Evolutionary conservation across 2,329 filamentous ascomycete species (phyloP), one percentile per base, ranked within the genome.

Genomic region (Paecilomyces niveus): DNA sequence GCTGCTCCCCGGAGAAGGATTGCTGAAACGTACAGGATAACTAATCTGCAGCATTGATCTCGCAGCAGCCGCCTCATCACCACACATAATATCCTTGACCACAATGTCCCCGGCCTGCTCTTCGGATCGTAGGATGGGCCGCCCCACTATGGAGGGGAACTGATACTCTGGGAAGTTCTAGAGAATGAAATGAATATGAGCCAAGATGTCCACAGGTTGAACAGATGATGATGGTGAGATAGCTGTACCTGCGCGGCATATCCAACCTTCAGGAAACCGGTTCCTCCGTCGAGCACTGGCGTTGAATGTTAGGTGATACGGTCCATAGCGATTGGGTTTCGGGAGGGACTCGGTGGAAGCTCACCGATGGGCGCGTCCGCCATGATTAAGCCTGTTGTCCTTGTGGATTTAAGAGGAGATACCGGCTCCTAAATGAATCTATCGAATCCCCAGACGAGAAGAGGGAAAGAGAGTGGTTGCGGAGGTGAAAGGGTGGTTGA

Each of bases 61-160:
- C 65, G 94, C 93, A 57, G 92, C 92, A 15, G 94, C 92, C 54
- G 94, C 94, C 80, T 99, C 93, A 79, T 99, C 94, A 74, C 94
- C 94, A 79, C 93, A 97, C 94, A 99, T 99, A 74, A 99, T 97
- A 80, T 99, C 94, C 84, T 97, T 97, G 77, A 92, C 85, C 66
- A 87, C 80, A 63, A 88, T 83, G 69, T 87, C 84, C 62, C 82
- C 79, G 85, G 89, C 77, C 84, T 87, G 80, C 78, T 99, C 94
- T 82, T 99, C 94, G 62, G 92, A 92, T 78, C 94, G 91, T 71
- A 99, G 85, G 77, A 99, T 99, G 55, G 94, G 94, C 68, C 94
- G 90, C 74, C 94, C 94, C 75, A 99, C 92, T 77, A 99, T 97
- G 67, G 93, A 97, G 58, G 94, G 94, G 78, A 92, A 97, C 80